phyloP scores from a whole-genome alignment of 164 flowering plant species.

The Umbilicus rupestris region DNA sequence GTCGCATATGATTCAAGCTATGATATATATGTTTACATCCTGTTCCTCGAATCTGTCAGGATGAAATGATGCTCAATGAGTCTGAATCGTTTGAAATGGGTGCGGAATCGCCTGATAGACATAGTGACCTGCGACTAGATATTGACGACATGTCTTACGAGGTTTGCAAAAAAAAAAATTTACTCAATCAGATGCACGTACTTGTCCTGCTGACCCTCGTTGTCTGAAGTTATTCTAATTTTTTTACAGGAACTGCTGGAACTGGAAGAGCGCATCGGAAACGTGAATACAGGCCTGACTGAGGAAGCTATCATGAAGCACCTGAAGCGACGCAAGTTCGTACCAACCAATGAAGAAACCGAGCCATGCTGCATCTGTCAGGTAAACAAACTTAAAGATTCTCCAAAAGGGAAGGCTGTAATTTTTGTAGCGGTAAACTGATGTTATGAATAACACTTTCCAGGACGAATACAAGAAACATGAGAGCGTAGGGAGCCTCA shows the following conservation, averaged over 20 bases:
- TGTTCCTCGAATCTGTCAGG: neutral
- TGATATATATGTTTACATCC: neutral
- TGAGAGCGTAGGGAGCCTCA: constrained; percentile 54
- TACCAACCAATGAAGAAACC: constrained; percentile 24
- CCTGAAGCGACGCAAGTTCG: constrained; percentile 34
- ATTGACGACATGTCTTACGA: neutral
- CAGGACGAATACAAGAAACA: constrained; percentile 81
- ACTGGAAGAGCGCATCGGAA: constrained; percentile 73
- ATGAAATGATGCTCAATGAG: neutral
- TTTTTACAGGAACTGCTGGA: constrained; percentile 24
- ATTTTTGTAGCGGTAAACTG: neutral
- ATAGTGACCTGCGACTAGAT: neutral
- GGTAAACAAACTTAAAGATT: constrained; percentile 38
- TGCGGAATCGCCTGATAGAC: neutral
- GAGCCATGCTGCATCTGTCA: constrained; percentile 82
- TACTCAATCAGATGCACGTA: neutral
- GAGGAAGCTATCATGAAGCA: constrained; percentile 37
- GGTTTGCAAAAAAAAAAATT: neutral
- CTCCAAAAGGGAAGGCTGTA: no score
- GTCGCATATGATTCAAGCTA: neutral
- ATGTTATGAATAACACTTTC: neutral
- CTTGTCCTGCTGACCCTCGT: neutral
- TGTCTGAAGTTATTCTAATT: neutral
- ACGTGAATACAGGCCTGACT: constrained; percentile 57
- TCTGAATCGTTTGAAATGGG: neutral